Base-by-base conservation (phyloP, 257 asterid species). In the Euphrasia confusa region DNA sequence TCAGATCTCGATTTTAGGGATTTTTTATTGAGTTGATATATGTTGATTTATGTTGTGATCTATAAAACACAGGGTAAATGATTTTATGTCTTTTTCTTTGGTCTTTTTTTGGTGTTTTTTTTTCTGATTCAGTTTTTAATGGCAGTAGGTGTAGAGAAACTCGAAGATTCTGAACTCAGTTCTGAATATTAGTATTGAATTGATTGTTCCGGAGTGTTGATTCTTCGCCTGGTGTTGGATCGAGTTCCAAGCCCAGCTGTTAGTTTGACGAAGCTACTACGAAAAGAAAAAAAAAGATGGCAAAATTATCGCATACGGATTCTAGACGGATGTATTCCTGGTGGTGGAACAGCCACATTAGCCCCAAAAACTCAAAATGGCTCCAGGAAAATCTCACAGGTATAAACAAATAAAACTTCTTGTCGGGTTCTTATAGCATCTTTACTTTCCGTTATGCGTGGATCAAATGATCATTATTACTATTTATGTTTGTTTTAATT, bases 291-390 rank as follows among this genome's bases (percentile, higher is more conserved):
- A 58, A 49, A 58, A 74, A 59, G 60, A 91, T 91, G 96, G 84
- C 96, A 5, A 71, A 82, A 49, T 66, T 86, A 49, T 66, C 86
- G 10, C 82, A 82, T 9, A 54, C 78, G 0, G 87, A 84, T 65
- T 83, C 99, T 4, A 80, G 88, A 48, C 78, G 95, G 26, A 84
- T 78, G 97, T 92, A 92, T 59, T 89, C 99, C 12, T 92, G 99
- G 99, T 92, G 99, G 99, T 92, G 97, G 99, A 90, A 89, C 72
- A 92, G 99, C 71, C 99, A 92, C 64, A 85, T 89, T 72, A 92
- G 97, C 78, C 96, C 96, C 75, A 92, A 89, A 65, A 89, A 92
- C 66, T 92, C 97, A 15, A 92, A 85, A 74, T 92, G 97, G 99
- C 97, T 92, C 64, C 84, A 85, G 81, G 96, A 89, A 67, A 92